These are phyloP conservation scores for Sugiyamaella valdiviana DNA, from an alignment of 805 yeast species.

Conservation along the genomic window DNA sequence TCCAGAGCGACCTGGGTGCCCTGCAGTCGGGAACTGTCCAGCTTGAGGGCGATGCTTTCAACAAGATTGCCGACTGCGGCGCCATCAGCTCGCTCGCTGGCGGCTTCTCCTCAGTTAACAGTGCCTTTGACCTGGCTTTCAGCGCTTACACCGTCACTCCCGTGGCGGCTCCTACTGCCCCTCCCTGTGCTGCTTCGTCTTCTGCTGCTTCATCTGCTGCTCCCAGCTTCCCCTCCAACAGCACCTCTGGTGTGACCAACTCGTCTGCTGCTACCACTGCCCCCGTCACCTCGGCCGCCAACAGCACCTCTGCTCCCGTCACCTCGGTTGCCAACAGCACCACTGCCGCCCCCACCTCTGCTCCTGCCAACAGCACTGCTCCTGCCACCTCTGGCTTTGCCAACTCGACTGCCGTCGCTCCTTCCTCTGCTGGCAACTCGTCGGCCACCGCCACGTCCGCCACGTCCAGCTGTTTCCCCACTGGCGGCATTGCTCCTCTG, in stretches of 20 bases:
- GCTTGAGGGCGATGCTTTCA: constrained; percentile 2
- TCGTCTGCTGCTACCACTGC: constrained; percentile 3
- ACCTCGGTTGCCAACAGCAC: neutral
- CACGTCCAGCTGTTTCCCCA: constrained; percentile 7
- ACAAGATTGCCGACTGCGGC: constrained; percentile 9
- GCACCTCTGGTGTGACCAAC: constrained; percentile 5
- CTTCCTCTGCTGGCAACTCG: neutral
- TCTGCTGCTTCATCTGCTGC: neutral
- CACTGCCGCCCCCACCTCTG: neutral
- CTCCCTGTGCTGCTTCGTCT: constrained; percentile 5
- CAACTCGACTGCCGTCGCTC: neutral
- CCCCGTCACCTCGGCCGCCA: constrained; percentile 1
- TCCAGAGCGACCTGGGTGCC: constrained; percentile 20
- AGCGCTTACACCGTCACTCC: constrained; percentile 8
- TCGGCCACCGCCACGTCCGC: constrained; percentile 13
- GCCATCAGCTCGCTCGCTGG: constrained; percentile 10
- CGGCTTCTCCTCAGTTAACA: constrained; percentile 11
- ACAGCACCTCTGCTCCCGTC: neutral
- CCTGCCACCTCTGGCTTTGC: constrained; percentile 9
- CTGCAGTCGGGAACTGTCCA: constrained; percentile 8
- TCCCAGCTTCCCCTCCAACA: constrained; percentile 4
- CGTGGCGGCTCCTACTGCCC: constrained; percentile 2
- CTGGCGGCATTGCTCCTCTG: constrained; percentile 1
- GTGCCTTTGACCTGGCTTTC: constrained; percentile 10
- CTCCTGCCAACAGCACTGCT: constrained; percentile 14